Evolutionary conservation across 2,329 filamentous ascomycete species (phyloP), one percentile per base, ranked within the genome.

Genomic region (Amesomyces nigricolor): DNA sequence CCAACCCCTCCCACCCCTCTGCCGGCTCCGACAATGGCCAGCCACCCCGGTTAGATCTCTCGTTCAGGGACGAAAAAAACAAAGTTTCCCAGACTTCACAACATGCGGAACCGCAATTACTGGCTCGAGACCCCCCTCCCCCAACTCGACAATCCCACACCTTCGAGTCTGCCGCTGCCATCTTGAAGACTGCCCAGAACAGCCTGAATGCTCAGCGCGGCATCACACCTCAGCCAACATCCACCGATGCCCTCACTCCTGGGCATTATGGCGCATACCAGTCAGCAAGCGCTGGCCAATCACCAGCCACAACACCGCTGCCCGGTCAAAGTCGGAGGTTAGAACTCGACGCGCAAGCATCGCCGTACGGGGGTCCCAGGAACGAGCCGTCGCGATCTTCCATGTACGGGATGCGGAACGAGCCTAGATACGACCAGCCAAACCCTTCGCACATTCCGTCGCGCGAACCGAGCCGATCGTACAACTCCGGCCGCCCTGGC

Each of bases 401-500:
- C 16, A 72, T 79, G 56, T 78, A 80, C 43, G 78, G 78, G 32
- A 72, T 73, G 40, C 79, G 85, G 59, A 81, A 78, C 62, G 83
- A 87, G 64, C 86, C 87, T 14, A 78, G 85, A 62, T 79, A 81
- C 45, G 79, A 78, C 22, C 73, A 75, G 9, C 78, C 81, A 42
- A 80, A 86, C 66, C 77, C 82, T 57, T 75, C 81, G 11, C 76
- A 79, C 16, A 77, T 86, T 46, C 83, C 85, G 2, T 78, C 82
- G 35, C 78, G 88, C 64, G 88, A 91, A 63, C 75, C 78, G 19
- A 90, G 83, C 66, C 79, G 84, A 62, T 77, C 82, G 30, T 90
- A 91, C 68, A 81, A 82, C 53, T 78, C 81, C 58, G 62, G 61
- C 16, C 77, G 78, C 50, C 83, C 82, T 61, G 75, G 80, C 47